Evolutionary conservation across 2,329 filamentous ascomycete genomes (phyloP).

Genomic region (Alternaria sp.): DNA sequence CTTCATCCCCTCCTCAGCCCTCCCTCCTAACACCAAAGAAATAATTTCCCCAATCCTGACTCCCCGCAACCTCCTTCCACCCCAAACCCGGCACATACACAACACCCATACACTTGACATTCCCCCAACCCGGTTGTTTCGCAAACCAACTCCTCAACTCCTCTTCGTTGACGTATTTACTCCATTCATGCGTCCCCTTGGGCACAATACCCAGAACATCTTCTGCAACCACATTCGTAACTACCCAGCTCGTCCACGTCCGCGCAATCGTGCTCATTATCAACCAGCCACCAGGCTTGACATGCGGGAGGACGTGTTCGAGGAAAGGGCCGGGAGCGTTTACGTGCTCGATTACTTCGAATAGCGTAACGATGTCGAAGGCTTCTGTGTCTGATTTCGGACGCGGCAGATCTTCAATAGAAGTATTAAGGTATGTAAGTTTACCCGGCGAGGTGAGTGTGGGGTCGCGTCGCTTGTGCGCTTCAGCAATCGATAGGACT

Average conservation of each 20-base stretch:
- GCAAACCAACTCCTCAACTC: slow-evolving; percentile 67
- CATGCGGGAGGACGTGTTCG: slow-evolving; percentile 71
- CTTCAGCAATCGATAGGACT: slow-evolving; percentile 75
- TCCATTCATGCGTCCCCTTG: slow-evolving; percentile 93
- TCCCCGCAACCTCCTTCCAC: slow-evolving; percentile 82
- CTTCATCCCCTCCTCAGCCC: neutral
- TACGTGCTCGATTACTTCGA: slow-evolving; percentile 96
- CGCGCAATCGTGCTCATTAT: slow-evolving; percentile 91
- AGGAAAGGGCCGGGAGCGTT: slow-evolving; percentile 77
- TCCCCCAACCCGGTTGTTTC: slow-evolving; percentile 50
- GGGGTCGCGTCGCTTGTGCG: slow-evolving; percentile 78
- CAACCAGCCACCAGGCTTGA: slow-evolving; percentile 91
- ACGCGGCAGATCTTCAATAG: slow-evolving; percentile 71
- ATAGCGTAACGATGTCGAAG: slow-evolving; percentile 84
- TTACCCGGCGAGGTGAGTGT: slow-evolving; percentile 61
- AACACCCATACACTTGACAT: slow-evolving; percentile 73
- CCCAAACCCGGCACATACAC: slow-evolving; percentile 89
- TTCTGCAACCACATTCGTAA: slow-evolving; percentile 91
- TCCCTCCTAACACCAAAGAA: slow-evolving; percentile 82
- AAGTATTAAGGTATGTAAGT: slow-evolving; percentile 75
- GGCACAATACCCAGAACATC: slow-evolving; percentile 87
- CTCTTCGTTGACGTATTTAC: slow-evolving; percentile 88
- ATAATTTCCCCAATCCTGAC: slow-evolving; percentile 91
- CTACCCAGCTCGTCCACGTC: slow-evolving; percentile 86
- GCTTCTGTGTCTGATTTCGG: slow-evolving; percentile 45